Evolutionary conservation across 768 basidiomycete species (phyloP).

Genomic region (Epithele typhae): DNA sequence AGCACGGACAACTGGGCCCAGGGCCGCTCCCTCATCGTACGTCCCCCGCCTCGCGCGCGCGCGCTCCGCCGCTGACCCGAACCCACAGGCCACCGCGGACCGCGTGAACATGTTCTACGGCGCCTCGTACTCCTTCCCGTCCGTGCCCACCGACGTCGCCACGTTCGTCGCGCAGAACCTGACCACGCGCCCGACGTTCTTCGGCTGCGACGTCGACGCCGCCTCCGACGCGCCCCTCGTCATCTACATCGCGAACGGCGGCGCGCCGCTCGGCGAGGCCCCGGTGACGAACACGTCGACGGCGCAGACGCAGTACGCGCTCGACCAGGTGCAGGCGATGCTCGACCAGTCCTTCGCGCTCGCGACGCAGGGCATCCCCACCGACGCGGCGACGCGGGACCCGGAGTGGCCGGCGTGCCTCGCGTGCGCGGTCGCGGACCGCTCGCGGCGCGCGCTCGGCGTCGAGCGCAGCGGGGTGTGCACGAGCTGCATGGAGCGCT

Average conservation of each 20-base stretch:
- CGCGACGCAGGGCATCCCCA: slow-evolving; percentile 38
- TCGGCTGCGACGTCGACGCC: slow-evolving; percentile 59
- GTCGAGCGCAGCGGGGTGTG: slow-evolving; percentile 21
- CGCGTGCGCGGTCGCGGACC: slow-evolving; percentile 59
- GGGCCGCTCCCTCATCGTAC: slow-evolving; percentile 50
- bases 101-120: slow-evolving; percentile 32
- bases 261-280: slow-evolving; percentile 35
- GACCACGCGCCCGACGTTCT: slow-evolving; percentile 69
- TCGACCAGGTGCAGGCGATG: slow-evolving; percentile 37
- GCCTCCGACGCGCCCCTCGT: slow-evolving; percentile 41
- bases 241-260: slow-evolving; percentile 58
- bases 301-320: slow-evolving; percentile 32
- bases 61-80: slow-evolving; percentile 29
- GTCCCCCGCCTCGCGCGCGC: neutral
- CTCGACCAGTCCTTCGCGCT: slow-evolving; percentile 41
- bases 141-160: slow-evolving; percentile 47
- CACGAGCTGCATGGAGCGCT: slow-evolving; percentile 24
- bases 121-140: slow-evolving; percentile 43
- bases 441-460: slow-evolving; percentile 18
- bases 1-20: slow-evolving; percentile 45
- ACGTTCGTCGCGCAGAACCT: slow-evolving; percentile 58
- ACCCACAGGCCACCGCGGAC: slow-evolving; percentile 36
- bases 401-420: slow-evolving; percentile 59
- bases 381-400: slow-evolving; percentile 33
- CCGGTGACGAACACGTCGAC: slow-evolving; percentile 41